Conservation (phyloP, 2,329 filamentous ascomycete genomes). For the Dactylellina haptotyla region DNA sequence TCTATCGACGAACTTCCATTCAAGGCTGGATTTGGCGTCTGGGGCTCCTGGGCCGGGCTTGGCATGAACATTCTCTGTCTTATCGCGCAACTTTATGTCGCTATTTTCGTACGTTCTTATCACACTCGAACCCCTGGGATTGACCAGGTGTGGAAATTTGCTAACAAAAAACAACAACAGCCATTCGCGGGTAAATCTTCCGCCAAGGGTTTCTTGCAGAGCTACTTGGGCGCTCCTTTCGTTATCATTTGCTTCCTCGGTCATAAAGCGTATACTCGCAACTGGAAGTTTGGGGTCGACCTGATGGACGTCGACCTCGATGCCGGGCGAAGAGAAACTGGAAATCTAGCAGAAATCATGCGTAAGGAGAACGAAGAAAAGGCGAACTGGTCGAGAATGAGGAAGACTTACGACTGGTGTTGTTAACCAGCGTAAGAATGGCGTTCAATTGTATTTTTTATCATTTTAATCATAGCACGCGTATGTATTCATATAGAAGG, state of each 20-base stretch:
- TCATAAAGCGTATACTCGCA: conserved; percentile 73
- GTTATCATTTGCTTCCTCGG: conserved; percentile 68
- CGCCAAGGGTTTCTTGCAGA: conserved; percentile 67
- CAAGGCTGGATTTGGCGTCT: conserved; percentile 70
- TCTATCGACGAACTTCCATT: conserved; percentile 73
- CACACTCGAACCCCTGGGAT: too few species aligned
- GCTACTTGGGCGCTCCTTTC: conserved; percentile 68
- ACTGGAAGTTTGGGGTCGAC: conserved; percentile 68
- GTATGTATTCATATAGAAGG: too few species aligned
- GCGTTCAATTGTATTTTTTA: too few species aligned
- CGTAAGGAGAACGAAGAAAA: conserved; percentile 50
- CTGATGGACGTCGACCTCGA: conserved; percentile 73
- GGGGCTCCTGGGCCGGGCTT: conserved; percentile 72
- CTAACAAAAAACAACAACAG: too few species aligned
- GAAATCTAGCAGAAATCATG: conserved; percentile 39
- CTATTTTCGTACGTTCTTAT: too few species aligned
- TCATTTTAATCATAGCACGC: too few species aligned
- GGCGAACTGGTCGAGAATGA: conserved; percentile 37
- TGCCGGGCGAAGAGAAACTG: conserved; percentile 65
- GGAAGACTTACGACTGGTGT: conserved; percentile 42
- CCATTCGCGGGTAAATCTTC: conserved; percentile 44
- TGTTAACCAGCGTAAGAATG: too few species aligned
- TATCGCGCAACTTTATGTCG: conserved; percentile 65
- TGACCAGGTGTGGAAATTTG: too few species aligned
- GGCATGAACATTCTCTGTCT: conserved; percentile 68